Percentiles rank a stretch among this genome's conserved stretches.
Conservation (phyloP, 495 filamentous ascomycete genomes). For the Immersiella caudata region DNA sequence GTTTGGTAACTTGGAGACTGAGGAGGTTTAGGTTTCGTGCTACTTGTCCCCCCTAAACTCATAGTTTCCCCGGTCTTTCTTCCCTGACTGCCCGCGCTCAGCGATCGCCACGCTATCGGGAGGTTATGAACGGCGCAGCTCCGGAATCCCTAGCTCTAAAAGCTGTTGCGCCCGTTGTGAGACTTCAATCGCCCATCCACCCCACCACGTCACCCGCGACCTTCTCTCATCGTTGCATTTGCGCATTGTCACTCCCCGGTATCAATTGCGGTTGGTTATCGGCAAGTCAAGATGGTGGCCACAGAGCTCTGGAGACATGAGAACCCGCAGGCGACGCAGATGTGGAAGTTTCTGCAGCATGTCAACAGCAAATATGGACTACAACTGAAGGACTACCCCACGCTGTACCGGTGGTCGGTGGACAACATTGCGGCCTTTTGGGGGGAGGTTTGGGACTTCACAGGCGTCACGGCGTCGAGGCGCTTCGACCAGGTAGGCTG, state of each 20-base stretch:
- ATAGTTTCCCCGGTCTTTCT: not conserved
- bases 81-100: not conserved
- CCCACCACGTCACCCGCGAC: not conserved
- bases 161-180: not conserved
- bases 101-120: not conserved
- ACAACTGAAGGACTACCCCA: conserved; percentile 64
- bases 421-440: conserved; percentile 76
- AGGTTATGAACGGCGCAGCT: not conserved
- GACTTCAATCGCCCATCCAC: not conserved
- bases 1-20: not conserved
- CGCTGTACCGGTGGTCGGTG: conserved; percentile 83
- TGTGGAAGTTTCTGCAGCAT: conserved; percentile 68
- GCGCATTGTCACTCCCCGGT: not conserved
- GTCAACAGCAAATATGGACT: conserved; percentile 69
- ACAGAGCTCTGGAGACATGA: conserved; percentile 72
- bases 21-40: not conserved
- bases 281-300: conserved; percentile 33
- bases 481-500: conserved; percentile 60
- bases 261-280: not conserved
- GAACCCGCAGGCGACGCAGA: conserved; percentile 65
- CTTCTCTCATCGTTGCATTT: not conserved
- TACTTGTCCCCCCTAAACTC: not conserved
- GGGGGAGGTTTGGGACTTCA: conserved; percentile 83
- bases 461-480: conserved; percentile 68
- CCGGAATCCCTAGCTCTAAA: not conserved